Percentiles rank a stretch among this genome's conserved stretches.
phyloP scores from a whole-genome alignment of 768 basidiomycete species.

The Macrocybe gigantea region DNA sequence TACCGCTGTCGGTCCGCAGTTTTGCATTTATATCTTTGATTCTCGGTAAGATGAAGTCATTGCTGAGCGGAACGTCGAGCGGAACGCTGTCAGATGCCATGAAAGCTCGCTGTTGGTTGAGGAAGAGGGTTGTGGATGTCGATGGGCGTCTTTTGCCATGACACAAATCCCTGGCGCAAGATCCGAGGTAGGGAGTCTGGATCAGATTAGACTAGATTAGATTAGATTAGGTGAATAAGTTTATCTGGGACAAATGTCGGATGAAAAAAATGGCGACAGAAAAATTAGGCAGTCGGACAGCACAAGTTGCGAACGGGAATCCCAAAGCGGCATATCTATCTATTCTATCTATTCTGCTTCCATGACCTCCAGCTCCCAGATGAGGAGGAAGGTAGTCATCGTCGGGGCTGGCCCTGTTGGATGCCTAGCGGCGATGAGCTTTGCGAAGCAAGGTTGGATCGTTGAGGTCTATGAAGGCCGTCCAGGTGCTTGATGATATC shows the following conservation, averaged over 20 bases:
- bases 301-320: not conserved
- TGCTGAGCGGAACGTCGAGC: constrained; percentile 33
- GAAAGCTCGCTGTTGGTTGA: constrained; percentile 4
- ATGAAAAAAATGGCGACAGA: too few relatives aligned
- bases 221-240: constrained; percentile 1
- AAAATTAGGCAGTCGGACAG: not conserved
- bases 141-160: not conserved
- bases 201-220: constrained; percentile 15
- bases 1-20: constrained; percentile 32
- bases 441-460: constrained; percentile 83
- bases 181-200: constrained; percentile 1
- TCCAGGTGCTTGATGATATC: constrained; percentile 44
- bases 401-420: constrained; percentile 95
- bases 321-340: not conserved
- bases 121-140: not conserved
- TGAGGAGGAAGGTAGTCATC: constrained; percentile 46
- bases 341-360: constrained; percentile 8
- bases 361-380: constrained; percentile 2
- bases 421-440: constrained; percentile 79
- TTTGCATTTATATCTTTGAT: constrained; percentile 44
- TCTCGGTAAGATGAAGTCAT: constrained; percentile 53
- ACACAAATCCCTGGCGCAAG: not conserved
- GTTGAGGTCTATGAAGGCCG: constrained; percentile 79
- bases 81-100: constrained; percentile 8
- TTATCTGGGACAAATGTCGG: too few relatives aligned